Conservation (phyloP, 805 yeast species). For the Myxozyma neotropica region DNA sequence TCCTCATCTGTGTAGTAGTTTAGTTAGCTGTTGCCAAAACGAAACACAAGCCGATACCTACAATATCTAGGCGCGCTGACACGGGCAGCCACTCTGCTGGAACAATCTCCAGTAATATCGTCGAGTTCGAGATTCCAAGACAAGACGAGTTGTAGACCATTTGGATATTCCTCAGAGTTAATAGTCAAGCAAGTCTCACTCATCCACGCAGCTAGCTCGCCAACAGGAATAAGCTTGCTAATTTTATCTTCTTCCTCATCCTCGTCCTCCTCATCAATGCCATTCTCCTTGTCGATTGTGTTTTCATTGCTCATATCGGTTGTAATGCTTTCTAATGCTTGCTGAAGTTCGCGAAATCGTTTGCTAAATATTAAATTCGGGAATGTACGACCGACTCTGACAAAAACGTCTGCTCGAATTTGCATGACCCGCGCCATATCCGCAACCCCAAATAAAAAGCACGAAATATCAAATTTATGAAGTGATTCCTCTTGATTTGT, state of each 20-base stretch:
- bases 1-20: slow-evolving; percentile 18
- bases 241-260: slow-evolving; percentile 4
- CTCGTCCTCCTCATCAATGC: not conserved
- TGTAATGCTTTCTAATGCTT: not conserved
- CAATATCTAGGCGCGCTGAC: slow-evolving; percentile 18
- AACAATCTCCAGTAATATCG: slow-evolving; percentile 21
- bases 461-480: slow-evolving; percentile 16
- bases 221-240: not conserved
- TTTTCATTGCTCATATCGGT: not conserved
- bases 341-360: not conserved
- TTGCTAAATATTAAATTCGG: not conserved
- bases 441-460: slow-evolving; percentile 25
- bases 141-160: slow-evolving; percentile 15
- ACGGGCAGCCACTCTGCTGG: slow-evolving; percentile 14
- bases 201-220: slow-evolving; percentile 12
- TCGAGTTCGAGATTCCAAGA: slow-evolving; percentile 27
- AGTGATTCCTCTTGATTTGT: not conserved
- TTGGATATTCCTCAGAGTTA: not conserved
- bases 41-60: not conserved
- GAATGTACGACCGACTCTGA: slow-evolving; percentile 7
- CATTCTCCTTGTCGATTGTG: not conserved
- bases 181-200: slow-evolving; percentile 16
- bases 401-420: slow-evolving; percentile 14
- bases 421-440: slow-evolving; percentile 16
- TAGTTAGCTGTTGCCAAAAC: not conserved